These are phyloP conservation scores for Calonectria pseudoreteaudii DNA, from an alignment of 2,329 filamentous ascomycete genomes.

Conservation along the genomic window DNA sequence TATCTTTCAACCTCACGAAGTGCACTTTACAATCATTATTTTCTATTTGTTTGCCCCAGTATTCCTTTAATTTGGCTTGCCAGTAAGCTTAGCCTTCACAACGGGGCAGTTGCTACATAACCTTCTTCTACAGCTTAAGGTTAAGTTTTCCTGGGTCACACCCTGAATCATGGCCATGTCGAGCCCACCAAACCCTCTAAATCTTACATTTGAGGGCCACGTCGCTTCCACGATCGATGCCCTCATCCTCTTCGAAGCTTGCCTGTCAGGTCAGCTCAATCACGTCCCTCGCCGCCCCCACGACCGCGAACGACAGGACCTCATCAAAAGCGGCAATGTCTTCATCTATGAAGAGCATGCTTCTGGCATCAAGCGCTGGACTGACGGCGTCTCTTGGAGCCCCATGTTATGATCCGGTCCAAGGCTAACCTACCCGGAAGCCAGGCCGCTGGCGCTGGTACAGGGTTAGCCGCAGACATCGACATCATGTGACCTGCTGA, in stretches of 20 bases:
- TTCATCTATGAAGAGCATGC: constrained; percentile 94
- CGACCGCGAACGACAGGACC: constrained; percentile 80
- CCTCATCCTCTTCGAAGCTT: constrained; percentile 83
- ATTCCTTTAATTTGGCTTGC: constrained; percentile 1
- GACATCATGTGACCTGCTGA: no score
- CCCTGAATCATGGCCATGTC: constrained; percentile 42
- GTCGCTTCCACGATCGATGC: constrained; percentile 80
- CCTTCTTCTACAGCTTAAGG: constrained; percentile 18
- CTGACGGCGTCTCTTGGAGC: constrained; percentile 91
- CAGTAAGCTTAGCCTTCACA: constrained; percentile 23
- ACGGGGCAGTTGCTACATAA: constrained; percentile 21
- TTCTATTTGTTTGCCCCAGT: constrained; percentile 1
- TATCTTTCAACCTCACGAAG: neutral
- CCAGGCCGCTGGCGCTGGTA: no score
- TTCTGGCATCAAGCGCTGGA: constrained; percentile 95
- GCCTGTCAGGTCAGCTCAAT: constrained; percentile 74
- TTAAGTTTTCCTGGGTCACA: constrained; percentile 31
- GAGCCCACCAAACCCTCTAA: constrained; percentile 52
- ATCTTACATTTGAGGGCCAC: constrained; percentile 76
- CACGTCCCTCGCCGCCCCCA: constrained; percentile 88
- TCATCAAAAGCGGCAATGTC: constrained; percentile 86
- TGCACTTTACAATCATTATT: neutral
- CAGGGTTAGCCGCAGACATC: no score
- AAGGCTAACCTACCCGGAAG: no score
- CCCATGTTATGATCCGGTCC: no score